phyloP scores from a whole-genome alignment of 1,284 basidiomycete genomes.

The Rhodotorula sp. region DNA sequence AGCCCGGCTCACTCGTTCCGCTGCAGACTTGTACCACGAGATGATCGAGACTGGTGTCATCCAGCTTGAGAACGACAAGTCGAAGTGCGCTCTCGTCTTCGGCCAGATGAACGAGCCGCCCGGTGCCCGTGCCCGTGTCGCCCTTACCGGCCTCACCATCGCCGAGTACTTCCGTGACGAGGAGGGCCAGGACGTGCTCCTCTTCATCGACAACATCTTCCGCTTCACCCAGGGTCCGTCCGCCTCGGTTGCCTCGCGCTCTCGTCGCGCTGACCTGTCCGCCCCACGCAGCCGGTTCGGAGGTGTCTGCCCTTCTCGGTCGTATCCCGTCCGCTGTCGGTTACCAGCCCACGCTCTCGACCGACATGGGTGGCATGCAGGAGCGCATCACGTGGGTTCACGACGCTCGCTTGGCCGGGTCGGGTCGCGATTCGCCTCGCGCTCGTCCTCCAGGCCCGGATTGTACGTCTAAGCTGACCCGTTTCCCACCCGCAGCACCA shows the following conservation, averaged over 20 bases:
- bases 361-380: constrained; percentile 99
- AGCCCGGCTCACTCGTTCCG: neutral
- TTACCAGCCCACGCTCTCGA: constrained; percentile 99
- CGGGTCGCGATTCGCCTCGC: neutral
- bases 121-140: constrained; percentile 99
- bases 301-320: constrained; percentile 98
- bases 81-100: constrained; percentile 99
- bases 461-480: neutral
- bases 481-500: constrained; percentile 85
- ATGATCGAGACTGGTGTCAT: constrained; percentile 99
- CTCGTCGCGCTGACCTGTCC: constrained; percentile 55
- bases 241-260: too few relatives aligned
- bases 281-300: constrained; percentile 94
- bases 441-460: neutral
- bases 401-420: neutral
- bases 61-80: constrained; percentile 63
- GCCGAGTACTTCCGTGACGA: constrained; percentile 99
- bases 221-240: constrained; percentile 54
- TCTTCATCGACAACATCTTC: constrained; percentile 99
- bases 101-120: constrained; percentile 99
- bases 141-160: constrained; percentile 96
- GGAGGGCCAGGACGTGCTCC: constrained; percentile 98
- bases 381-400: constrained; percentile 52
- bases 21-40: constrained; percentile 87
- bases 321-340: constrained; percentile 99